Conservation (phyloP, 208 protist genomes). For the Leishmania tarentolae region DNA sequence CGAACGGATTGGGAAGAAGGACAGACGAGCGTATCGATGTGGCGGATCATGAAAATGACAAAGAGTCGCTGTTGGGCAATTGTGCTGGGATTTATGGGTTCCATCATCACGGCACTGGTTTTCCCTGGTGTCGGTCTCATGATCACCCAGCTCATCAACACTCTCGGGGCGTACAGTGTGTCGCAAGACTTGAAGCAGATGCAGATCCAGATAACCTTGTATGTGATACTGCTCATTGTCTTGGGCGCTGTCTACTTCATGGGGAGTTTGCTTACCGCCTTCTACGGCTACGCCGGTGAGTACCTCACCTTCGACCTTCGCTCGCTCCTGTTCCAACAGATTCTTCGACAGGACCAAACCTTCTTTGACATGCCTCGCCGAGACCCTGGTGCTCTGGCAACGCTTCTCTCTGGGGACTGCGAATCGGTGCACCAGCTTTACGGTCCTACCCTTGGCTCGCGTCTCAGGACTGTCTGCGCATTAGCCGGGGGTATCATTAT, state of each 20-base stretch:
- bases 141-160: constrained; percentile 47
- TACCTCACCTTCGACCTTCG: constrained; percentile 70
- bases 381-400: constrained; percentile 61
- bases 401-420: constrained; percentile 78
- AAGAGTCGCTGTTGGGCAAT: constrained; percentile 42
- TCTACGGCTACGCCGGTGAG: constrained; percentile 80
- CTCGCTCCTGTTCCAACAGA: constrained; percentile 61
- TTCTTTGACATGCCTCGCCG: constrained; percentile 85
- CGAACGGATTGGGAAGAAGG: constrained; percentile 63
- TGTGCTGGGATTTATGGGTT: constrained; percentile 58
- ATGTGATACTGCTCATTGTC: constrained; percentile 54
- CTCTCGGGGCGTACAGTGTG: constrained; percentile 43
- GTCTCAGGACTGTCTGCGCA: constrained; percentile 54
- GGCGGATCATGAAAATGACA: constrained; percentile 61
- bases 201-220: constrained; percentile 34
- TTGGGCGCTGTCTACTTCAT: constrained; percentile 43
- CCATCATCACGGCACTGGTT: constrained; percentile 39
- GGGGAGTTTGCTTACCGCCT: constrained; percentile 49
- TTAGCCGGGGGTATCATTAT: constrained; percentile 61
- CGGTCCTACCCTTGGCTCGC: constrained; percentile 62
- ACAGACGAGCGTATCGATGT: constrained; percentile 37
- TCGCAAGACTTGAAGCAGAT: constrained; percentile 32
- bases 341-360: constrained; percentile 83
- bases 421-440: constrained; percentile 83
- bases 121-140: constrained; percentile 52